Evolutionary conservation across 192 early-diverging fungal species (phyloP), one percentile per base, ranked within the genome.

Genomic region (Allomyces macrogynus): DNA sequence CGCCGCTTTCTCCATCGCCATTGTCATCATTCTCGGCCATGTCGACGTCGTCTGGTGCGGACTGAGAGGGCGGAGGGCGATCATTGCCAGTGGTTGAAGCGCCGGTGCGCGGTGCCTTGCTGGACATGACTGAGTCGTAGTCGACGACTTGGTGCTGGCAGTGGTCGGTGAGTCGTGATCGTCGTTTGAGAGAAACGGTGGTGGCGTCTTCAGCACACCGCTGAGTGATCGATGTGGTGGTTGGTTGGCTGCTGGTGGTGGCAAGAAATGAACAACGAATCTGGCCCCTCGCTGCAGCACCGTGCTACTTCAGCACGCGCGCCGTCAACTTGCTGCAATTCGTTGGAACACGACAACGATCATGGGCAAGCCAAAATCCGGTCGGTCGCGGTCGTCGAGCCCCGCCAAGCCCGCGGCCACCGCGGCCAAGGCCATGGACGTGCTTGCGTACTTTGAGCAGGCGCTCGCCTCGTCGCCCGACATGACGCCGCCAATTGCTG

Each of bases 401-500:
- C 43, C 26, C 64, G 20, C 57, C 3, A 16, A 61, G 11, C 44
- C 22, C 16, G 40, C 60, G 24, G 8, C n/a, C 22, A 26, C 65
- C 27, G 65, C 65, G 67, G 66, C 69, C 16, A 65, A 63, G 60
- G 44, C 63, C 8, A 69, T 74, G 49, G 65, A 74, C 63, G 63
- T 77, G 26, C 71, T 74, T 23, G 57, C 69, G 43, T 44, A 71
- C 60, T 78, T 75, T 70, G 69, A 72, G 60, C 63, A 61, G 32
- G 57, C 73, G 22, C 65, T 78, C 8, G 61, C 68, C 26, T 32
- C 66, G 60, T 67, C 68, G 43, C 66, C 84, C 74, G 83, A 82
- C 69, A 73, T 87, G 12, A 86, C 87, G 14, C 82, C 84, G 68
- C 86, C 87, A 0, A 83, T 89, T 10, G 87, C 87, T 4, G 82